phyloP scores from a whole-genome alignment of 2,329 filamentous ascomycete species.

The Fusarium algeriense region DNA sequence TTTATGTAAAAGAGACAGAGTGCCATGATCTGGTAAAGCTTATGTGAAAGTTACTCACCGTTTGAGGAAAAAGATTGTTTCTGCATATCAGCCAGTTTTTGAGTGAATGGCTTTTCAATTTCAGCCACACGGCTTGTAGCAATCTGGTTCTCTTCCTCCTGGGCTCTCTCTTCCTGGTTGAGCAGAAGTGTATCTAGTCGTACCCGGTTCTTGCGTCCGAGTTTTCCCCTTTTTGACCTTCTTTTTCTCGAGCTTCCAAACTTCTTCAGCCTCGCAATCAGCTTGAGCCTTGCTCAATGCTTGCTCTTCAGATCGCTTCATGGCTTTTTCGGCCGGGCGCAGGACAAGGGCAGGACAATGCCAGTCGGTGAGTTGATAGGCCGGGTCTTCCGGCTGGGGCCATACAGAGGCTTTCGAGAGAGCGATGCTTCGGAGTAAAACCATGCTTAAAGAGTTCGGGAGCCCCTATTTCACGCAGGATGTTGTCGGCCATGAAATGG shows the following conservation, averaged over 20 bases:
- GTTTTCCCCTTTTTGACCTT: not conserved
- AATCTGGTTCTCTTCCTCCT: too few relatives aligned
- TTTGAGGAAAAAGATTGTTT: too few relatives aligned
- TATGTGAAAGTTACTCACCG: too few relatives aligned
- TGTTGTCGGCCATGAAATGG: rapidly evolving
- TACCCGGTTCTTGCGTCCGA: not conserved
- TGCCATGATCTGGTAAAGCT: too few relatives aligned
- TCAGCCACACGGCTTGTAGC: too few relatives aligned
- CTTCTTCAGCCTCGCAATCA: not conserved
- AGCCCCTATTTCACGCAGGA: not conserved
- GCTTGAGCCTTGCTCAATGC: not conserved
- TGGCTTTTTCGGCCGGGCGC: not conserved
- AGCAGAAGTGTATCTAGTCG: not conserved
- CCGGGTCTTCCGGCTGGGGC: not conserved
- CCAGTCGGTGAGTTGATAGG: not conserved
- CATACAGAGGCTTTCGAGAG: not conserved
- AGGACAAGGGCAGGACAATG: not conserved
- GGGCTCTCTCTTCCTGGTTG: not conserved
- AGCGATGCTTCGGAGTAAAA: not conserved
- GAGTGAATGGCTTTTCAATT: too few relatives aligned
- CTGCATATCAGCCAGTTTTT: too few relatives aligned
- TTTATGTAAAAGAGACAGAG: too few relatives aligned
- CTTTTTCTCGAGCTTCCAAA: not conserved
- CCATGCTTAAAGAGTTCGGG: not conserved
- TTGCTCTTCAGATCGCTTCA: not conserved